phyloP scores from a whole-genome alignment of 1,139 yeast genomes.

The Debaryomyces udenii region DNA sequence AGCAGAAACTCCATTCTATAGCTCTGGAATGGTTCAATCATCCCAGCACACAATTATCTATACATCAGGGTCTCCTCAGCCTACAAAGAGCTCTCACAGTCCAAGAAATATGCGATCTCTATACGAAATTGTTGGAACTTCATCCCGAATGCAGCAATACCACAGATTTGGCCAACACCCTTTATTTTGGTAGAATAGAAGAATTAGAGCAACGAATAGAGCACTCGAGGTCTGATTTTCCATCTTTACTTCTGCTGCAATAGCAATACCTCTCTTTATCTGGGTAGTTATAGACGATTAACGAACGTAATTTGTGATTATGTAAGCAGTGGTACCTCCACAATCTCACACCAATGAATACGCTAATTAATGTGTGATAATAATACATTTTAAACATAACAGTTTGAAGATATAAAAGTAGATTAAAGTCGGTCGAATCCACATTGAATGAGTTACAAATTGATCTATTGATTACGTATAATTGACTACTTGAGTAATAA shows the following conservation, averaged over 20 bases:
- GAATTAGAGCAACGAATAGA: slow-evolving; percentile 20
- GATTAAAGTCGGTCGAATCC: no score
- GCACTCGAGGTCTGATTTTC: slow-evolving; percentile 16
- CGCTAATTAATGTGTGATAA: no score
- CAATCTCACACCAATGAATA: no score
- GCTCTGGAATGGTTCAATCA: slow-evolving; percentile 21
- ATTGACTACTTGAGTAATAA: not conserved
- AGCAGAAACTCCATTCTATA: slow-evolving; percentile 12
- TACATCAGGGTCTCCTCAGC: slow-evolving; percentile 8
- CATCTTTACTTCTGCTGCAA: slow-evolving; percentile 1
- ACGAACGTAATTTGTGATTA: not conserved
- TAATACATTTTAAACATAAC: no score
- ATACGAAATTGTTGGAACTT: slow-evolving; percentile 16
- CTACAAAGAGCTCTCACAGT: slow-evolving; percentile 14
- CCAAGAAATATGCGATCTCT: slow-evolving; percentile 20
- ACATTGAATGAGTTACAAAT: no score
- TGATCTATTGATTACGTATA: no score
- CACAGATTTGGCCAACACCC: slow-evolving; percentile 24
- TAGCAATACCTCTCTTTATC: not conserved
- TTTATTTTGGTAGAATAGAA: slow-evolving; percentile 21
- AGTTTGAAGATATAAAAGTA: no score
- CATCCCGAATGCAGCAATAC: slow-evolving; percentile 19
- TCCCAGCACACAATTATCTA: slow-evolving; percentile 17
- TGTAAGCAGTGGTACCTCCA: not conserved
- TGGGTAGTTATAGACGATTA: not conserved